phyloP scores from a whole-genome alignment of 1,139 yeast species.

The Tardiomyces blankii region DNA sequence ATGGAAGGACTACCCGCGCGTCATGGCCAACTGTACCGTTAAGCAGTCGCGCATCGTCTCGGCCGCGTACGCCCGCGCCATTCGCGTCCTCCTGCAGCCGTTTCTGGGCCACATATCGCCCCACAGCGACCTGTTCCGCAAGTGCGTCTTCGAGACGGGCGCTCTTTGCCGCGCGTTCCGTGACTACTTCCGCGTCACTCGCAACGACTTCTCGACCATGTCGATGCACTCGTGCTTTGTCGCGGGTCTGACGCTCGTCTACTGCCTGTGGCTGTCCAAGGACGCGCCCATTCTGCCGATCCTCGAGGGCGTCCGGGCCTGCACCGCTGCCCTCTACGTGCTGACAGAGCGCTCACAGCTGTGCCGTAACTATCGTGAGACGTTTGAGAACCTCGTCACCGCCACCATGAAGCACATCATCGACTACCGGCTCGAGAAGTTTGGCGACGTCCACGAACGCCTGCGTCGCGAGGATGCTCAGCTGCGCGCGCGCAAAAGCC shows the following conservation, averaged over 20 bases:
- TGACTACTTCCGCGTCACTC: conserved; percentile 46
- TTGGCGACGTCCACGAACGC: background rate
- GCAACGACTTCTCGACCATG: conserved; percentile 46
- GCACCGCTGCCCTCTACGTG: conserved; percentile 46
- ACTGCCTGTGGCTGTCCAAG: conserved; percentile 50
- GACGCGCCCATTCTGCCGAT: conserved; percentile 24
- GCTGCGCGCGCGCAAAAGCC: conserved; percentile 1
- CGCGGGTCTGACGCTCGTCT: conserved; percentile 50
- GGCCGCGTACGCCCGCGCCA: conserved; percentile 38
- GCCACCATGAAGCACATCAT: conserved; percentile 33
- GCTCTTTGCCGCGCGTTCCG: conserved; percentile 48
- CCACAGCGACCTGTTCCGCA: conserved; percentile 42
- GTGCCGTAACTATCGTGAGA: conserved; percentile 46
- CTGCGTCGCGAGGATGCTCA: background rate
- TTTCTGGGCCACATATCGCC: conserved; percentile 46
- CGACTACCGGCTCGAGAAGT: conserved; percentile 14
- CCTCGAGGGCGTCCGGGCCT: conserved; percentile 46
- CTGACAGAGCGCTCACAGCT: conserved; percentile 53
- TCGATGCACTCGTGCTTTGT: conserved; percentile 52
- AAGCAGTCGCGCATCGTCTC: conserved; percentile 4
- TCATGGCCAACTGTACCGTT: background rate
- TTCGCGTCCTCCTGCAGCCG: conserved; percentile 46
- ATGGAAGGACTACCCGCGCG: conserved; percentile 11
- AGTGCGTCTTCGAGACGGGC: conserved; percentile 56
- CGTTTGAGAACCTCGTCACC: conserved; percentile 48